Conservation (phyloP, 768 basidiomycete genomes). For the Lactarius tabidus region DNA sequence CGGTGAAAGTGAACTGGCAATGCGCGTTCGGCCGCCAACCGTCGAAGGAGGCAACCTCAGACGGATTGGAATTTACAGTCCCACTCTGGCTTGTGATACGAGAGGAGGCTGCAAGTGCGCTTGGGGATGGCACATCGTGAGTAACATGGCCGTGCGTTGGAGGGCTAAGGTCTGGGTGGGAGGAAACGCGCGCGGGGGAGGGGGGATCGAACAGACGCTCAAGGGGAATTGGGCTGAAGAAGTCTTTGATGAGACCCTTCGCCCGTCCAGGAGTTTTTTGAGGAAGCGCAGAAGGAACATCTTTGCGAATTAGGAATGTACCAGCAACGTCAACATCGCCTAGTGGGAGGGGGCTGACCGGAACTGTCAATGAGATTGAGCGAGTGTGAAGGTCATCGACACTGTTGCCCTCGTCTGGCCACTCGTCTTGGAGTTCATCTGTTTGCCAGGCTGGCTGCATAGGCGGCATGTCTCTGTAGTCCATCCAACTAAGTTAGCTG, state of each 20-base stretch:
- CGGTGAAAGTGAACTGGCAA: conserved; percentile 71
- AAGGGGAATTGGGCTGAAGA: conserved; percentile 84
- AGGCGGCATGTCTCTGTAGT: neutral
- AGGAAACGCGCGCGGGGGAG: conserved; percentile 49
- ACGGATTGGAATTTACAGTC: conserved; percentile 48
- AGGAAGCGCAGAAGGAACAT: conserved; percentile 53
- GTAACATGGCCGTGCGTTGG: conserved; percentile 33
- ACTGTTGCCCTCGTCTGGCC: conserved; percentile 63
- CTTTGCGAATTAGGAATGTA: conserved; percentile 74
- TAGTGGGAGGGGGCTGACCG: conserved; percentile 42
- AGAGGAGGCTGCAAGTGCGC: neutral
- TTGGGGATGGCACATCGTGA: conserved; percentile 26
- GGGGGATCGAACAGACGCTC: conserved; percentile 95
- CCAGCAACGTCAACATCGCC: conserved; percentile 43
- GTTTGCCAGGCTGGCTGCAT: conserved; percentile 76
- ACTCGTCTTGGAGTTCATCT: conserved; percentile 88
- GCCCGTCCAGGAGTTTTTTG: conserved; percentile 66
- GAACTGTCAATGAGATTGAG: conserved; percentile 41
- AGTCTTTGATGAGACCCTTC: conserved; percentile 64
- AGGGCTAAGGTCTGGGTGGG: conserved; percentile 25
- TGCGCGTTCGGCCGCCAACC: conserved; percentile 45
- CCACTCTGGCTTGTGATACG: conserved; percentile 34
- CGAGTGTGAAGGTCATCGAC: conserved; percentile 34
- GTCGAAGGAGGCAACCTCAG: conserved; percentile 40
- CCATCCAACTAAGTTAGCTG: neutral